phyloP scores from a whole-genome alignment of 208 protist genomes.

The Acanthamoeba lugdunensis region DNA sequence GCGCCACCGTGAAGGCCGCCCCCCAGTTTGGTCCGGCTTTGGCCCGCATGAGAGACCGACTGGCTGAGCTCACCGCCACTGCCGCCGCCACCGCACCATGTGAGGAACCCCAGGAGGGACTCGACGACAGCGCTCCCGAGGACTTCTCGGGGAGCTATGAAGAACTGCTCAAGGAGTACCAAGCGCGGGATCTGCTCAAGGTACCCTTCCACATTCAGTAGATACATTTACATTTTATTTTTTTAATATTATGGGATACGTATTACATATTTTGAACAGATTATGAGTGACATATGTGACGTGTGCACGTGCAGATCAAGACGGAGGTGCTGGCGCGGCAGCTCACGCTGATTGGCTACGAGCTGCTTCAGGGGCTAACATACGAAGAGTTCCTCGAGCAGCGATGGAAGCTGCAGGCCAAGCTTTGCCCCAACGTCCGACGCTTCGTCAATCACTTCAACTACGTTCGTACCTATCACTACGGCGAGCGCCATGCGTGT shows the following conservation, averaged over 20 bases:
- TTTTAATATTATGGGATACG: no score
- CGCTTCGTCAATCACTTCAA: slow-evolving; percentile 6
- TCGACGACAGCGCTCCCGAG: no score
- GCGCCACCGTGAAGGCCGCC: background rate
- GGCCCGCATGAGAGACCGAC: background rate
- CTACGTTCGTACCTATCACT: background rate
- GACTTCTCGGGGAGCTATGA: background rate
- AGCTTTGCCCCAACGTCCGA: background rate
- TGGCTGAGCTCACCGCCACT: background rate
- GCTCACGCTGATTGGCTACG: background rate
- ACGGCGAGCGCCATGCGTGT: background rate
- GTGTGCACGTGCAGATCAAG: background rate
- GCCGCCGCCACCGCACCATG: no score
- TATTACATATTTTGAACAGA: no score
- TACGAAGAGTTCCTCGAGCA: background rate
- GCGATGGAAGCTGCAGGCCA: background rate
- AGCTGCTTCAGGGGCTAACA: background rate
- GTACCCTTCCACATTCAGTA: background rate
- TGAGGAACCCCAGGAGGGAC: background rate
- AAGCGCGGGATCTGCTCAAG: background rate
- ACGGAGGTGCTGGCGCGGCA: background rate
- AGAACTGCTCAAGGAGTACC: background rate
- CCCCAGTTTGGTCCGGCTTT: background rate
- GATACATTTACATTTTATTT: no score
- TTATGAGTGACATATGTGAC: no score